These are phyloP conservation scores for Taiozyma onychis DNA, from an alignment of 1,139 yeast genomes.

Conservation along the genomic window DNA sequence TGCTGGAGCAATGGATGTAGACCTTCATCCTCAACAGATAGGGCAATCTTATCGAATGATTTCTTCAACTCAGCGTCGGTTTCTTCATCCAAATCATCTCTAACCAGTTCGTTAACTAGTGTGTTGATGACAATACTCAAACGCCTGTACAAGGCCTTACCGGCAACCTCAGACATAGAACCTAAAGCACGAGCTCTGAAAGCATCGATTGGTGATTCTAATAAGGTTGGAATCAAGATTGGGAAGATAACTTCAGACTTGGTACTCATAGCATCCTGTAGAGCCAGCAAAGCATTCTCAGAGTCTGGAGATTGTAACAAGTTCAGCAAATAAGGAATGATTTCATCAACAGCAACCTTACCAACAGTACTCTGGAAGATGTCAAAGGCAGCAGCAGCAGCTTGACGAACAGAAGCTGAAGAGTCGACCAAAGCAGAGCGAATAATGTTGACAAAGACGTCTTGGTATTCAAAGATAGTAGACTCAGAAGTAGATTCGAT, in stretches of 20 bases:
- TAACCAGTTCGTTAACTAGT: constrained; percentile 56
- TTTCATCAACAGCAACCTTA: constrained; percentile 78
- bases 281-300: constrained; percentile 78
- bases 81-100: constrained; percentile 31
- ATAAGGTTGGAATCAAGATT: constrained; percentile 77
- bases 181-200: constrained; percentile 86
- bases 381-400: constrained; percentile 91
- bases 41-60: constrained; percentile 62
- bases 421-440: constrained; percentile 76
- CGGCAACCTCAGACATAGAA: constrained; percentile 88
- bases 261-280: constrained; percentile 88
- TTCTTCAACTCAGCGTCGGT: constrained; percentile 37
- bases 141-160: constrained; percentile 71
- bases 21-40: constrained; percentile 76
- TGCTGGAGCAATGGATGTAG: constrained; percentile 83
- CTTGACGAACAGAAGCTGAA: constrained; percentile 69
- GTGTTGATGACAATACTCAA: constrained; percentile 68
- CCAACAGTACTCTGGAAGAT: constrained; percentile 79
- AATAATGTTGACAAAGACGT: constrained; percentile 65
- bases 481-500: constrained; percentile 68
- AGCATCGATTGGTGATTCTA: constrained; percentile 74
- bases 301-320: constrained; percentile 65
- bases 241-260: constrained; percentile 93
- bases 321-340: constrained; percentile 76
- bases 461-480: constrained; percentile 61